Base-by-base conservation (phyloP, 176 grass and related monocot species). In the Alloteropsis semialata region DNA sequence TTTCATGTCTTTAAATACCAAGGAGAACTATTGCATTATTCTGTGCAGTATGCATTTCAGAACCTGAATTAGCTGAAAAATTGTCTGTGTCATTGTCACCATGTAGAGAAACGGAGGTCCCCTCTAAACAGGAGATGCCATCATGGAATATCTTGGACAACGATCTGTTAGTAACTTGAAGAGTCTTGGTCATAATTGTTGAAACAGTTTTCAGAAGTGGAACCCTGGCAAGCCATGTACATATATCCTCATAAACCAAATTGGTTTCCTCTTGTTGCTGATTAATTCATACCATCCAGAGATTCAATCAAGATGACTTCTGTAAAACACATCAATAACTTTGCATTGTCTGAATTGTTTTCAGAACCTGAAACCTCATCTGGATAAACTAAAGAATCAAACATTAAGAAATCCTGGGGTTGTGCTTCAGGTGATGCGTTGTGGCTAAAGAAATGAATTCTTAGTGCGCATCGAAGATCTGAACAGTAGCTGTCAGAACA, bases 31-130 rank as follows among this genome's bases (percentile, higher is more conserved):
- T 14, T 16, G 45, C 17, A 14, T 48, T 48, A 48, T 48, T 65
- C 69, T 64, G 22, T 74, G 42, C 10, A 10, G n/a, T 56, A 76
- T 66, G 60, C 45, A 76, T 41, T 56, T 0, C 36, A 84, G 60
- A 84, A 32, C 60, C 34, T 84, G 72, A 56, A 65, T 75, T 32
- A 60, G 16, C 41, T 42, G 81, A 38, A 84, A 29, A 63, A 63
- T 33, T 63, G 1, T 57, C 61, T 17, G 36, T 21, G 18, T 24
- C 37, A 9, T 33, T 36, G 4, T 32, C 42, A 42, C 25, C 72
- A 84, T 84, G 72, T 33, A 74, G n/a, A 56, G 59, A 76, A 76
- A 76, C 6, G 32, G 53, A 67, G 1, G 72, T 56, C 24, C 60
- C 68, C 41, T 33, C 72, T 24, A 18, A 29, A 57, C 72, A 21